Base-by-base conservation (phyloP, 345 rosid species). In the Populus pruinosa region DNA sequence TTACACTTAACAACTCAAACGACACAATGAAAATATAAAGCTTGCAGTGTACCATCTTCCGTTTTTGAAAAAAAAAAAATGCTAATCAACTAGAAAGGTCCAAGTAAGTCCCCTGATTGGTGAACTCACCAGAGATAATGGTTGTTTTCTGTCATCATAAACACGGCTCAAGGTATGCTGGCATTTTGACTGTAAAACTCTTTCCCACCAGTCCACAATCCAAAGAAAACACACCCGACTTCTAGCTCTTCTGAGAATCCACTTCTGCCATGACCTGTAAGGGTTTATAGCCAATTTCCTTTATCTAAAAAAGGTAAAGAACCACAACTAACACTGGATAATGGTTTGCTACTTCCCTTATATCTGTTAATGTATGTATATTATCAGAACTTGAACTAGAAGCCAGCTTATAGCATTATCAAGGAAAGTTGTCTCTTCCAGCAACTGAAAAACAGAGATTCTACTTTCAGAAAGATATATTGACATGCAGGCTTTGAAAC, bases 101-200 rank as follows among this genome's bases (percentile, higher is more conserved):
- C 41, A 39, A 59, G 81, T 73, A 79, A 81, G 76, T 53, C 56
- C 33, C 39, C 50, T 36, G 44, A 73, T 77, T 72, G 76, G 67
- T 64, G 76, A 72, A 78, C 69, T 73, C 68, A 44, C 53, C 66
- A 41, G 38, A 31, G 56, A 43, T 67, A n/a, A 8, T 49, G 72
- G 70, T 36, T 38, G 67, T 35, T 41, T 41, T 79, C 23, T 7
- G 76, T n/a, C 50, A 76, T 65, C 31, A 43, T 62, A 61, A 71
- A 76, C 55, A 53, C 72, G 73, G 66, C 79, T 70, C 49, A 67
- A 18, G 35, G 20, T 31, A 49, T 39, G 18, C 61, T 74, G 72
- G 50, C n/a, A 41, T 71, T 74, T 67, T 66, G 77, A 66, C 67
- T 35, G 7, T 36, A 56, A 6, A 20, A 20, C 71, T 61, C 62